Percentiles rank a stretch among this genome's conserved stretches.
Evolutionary conservation across 2,329 filamentous ascomycete genomes (phyloP).

Genomic region (Alternaria alternata): DNA sequence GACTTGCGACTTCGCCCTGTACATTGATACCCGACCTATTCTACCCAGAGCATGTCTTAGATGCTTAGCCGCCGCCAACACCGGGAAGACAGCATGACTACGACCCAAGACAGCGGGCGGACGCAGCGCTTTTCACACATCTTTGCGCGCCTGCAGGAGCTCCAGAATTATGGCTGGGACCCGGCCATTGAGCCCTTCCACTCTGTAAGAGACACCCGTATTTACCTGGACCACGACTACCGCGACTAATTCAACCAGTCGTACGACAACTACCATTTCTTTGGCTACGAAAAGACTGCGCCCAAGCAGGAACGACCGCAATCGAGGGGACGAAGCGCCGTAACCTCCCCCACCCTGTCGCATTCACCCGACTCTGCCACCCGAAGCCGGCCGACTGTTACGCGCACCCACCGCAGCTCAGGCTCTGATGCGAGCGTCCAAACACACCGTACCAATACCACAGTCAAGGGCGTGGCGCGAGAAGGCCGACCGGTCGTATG

Average conservation of each 20-base stretch:
- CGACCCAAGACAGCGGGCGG: slow-evolving; percentile 17
- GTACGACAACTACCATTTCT: slow-evolving; percentile 84
- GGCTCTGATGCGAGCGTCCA: slow-evolving; percentile 50
- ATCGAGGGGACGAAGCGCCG: slow-evolving; percentile 38
- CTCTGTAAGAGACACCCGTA: slow-evolving; percentile 46
- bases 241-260: slow-evolving; percentile 55
- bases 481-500: slow-evolving; percentile 71
- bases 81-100: slow-evolving; percentile 29
- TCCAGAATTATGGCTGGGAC: slow-evolving; percentile 52
- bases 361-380: slow-evolving; percentile 40
- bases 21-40: neutral
- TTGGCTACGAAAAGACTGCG: slow-evolving; percentile 46
- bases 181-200: slow-evolving; percentile 57
- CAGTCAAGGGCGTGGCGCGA: slow-evolving; percentile 53
- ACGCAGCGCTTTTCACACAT: slow-evolving; percentile 43
- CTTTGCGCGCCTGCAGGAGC: slow-evolving; percentile 47
- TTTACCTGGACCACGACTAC: no score
- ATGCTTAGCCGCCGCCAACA: neutral
- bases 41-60: slow-evolving; percentile 18
- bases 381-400: slow-evolving; percentile 32
- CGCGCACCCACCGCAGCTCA: slow-evolving; percentile 43
- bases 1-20: neutral
- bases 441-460: slow-evolving; percentile 61
- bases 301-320: slow-evolving; percentile 26
- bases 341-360: slow-evolving; percentile 35